Base-by-base conservation (phyloP, 176 grass and related monocot genomes). In the Carex cristatella region DNA sequence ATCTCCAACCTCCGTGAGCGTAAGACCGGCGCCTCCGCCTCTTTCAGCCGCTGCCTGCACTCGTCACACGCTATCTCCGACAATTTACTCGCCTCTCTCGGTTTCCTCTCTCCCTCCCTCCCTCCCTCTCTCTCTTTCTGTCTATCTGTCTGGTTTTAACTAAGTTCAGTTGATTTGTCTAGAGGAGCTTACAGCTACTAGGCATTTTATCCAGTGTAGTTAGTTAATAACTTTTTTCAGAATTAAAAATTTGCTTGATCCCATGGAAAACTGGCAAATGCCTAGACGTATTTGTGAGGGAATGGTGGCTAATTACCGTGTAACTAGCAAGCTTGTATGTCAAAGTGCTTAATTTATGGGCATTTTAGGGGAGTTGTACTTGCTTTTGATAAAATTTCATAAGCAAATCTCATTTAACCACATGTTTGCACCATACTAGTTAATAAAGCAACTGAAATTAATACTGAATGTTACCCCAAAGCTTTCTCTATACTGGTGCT, bases 1-100 rank as follows among this genome's bases (percentile, higher is more conserved):
- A 84, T 92, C 81, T n/a, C 48, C 23, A 10, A 46, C 3, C 70
- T 46, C 56, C 65, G 84, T 16, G 79, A 94, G 0, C 76, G 87
- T 19, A 81, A 64, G 66, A 48, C 44, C 49, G 42, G 53, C n/a
- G 80, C 87, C 23, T 49, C 88, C 32, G 68, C 83, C 65, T 85
- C 89, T 58, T 92, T 97, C 87, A 69, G 65, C 79, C 86, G 64
- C 13, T 88, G 84, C 57, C 40, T 97, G 81, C 81, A 74, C 89
- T 90, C 89, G 4, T 86, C 92, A 67, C 90, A 90, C 86, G 86
- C 86, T 71, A 65, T 90, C 64, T 86, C 94, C 13, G 30, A 80
- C 7, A 18, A 79, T 61, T 87, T 69, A 73, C 82, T 91, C 78
- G 57, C 79, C 33, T 84, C 89, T 73, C 87, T 88, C 89, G 94